A percentile compares a stretch with the other conserved stretches of the same genome.
These are phyloP conservation scores for Solanum phureja DNA, from an alignment of 257 asterid species.

Conservation along the genomic window DNA sequence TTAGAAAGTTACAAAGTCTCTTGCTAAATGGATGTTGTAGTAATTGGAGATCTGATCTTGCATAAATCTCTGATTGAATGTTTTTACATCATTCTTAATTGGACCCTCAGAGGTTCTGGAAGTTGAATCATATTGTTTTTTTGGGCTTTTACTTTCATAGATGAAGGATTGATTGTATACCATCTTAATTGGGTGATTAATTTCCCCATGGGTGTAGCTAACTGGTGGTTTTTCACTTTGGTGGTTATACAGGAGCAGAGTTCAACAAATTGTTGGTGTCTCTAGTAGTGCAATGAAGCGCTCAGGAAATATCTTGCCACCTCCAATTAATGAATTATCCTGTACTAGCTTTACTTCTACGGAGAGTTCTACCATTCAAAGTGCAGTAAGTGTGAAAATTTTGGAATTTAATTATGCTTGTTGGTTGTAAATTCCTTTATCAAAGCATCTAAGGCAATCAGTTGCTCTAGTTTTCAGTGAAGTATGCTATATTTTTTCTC, in stretches of 20 bases:
- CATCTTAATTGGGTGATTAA: background rate
- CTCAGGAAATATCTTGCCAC: constrained; percentile 67
- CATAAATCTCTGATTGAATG: background rate
- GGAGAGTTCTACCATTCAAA: constrained; percentile 34
- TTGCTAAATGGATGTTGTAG: background rate
- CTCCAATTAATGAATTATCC: constrained; percentile 45
- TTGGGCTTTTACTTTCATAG: background rate
- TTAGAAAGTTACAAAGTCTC: background rate
- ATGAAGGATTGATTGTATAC: background rate
- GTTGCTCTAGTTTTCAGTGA: background rate
- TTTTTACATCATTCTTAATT: background rate
- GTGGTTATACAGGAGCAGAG: constrained; percentile 57
- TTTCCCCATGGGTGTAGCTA: background rate
- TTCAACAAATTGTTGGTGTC: constrained; percentile 82
- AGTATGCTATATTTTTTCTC: background rate
- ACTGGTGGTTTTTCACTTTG: constrained; percentile 7
- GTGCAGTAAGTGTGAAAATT: constrained; percentile 36
- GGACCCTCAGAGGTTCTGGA: background rate
- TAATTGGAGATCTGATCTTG: background rate
- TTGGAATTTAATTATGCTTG: background rate
- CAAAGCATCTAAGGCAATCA: background rate
- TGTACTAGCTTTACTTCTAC: constrained; percentile 22
- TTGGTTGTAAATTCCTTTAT: background rate
- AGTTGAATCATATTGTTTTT: background rate
- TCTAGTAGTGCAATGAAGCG: constrained; percentile 40